phyloP scores from a whole-genome alignment of 1,284 basidiomycete genomes.

The Boletus mariae region DNA sequence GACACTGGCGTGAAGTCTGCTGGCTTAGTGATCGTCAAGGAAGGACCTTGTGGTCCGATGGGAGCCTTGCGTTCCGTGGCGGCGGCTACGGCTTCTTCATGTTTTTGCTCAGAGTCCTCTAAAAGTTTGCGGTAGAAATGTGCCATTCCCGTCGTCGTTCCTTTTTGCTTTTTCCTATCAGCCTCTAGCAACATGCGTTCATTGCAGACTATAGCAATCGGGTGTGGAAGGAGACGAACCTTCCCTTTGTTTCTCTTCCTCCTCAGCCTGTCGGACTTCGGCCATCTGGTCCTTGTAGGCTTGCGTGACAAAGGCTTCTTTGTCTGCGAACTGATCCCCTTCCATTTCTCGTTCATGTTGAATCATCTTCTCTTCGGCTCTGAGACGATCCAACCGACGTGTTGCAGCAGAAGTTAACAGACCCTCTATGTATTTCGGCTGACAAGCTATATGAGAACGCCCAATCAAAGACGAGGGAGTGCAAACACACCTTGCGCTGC shows the following conservation, averaged over 20 bases:
- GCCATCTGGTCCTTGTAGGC: constrained; percentile 97
- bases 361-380: constrained; percentile 98
- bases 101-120: constrained; percentile 76
- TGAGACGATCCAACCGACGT: constrained; percentile 83
- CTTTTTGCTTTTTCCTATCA: constrained; percentile 61
- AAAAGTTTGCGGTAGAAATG: constrained; percentile 85
- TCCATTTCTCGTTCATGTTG: constrained; percentile 90
- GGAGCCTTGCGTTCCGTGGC: constrained; percentile 49
- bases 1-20: constrained; percentile 55
- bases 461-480: constrained; percentile 2
- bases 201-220: not conserved
- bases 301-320: constrained; percentile 95
- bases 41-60: constrained; percentile 58
- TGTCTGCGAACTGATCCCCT: constrained; percentile 92
- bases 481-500: constrained; percentile 64
- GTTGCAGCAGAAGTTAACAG: constrained; percentile 84
- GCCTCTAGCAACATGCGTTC: constrained; percentile 40
- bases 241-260: constrained; percentile 83
- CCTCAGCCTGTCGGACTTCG: constrained; percentile 85
- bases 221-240: constrained; percentile 48
- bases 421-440: constrained; percentile 92
- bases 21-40: constrained; percentile 69
- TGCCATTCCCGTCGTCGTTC: constrained; percentile 69
- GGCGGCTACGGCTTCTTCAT: constrained; percentile 81
- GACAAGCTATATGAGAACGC: constrained; percentile 13